Conservation (phyloP, 225 moss, liverwort and hornwort species). For the Pleurozium schreberi region DNA sequence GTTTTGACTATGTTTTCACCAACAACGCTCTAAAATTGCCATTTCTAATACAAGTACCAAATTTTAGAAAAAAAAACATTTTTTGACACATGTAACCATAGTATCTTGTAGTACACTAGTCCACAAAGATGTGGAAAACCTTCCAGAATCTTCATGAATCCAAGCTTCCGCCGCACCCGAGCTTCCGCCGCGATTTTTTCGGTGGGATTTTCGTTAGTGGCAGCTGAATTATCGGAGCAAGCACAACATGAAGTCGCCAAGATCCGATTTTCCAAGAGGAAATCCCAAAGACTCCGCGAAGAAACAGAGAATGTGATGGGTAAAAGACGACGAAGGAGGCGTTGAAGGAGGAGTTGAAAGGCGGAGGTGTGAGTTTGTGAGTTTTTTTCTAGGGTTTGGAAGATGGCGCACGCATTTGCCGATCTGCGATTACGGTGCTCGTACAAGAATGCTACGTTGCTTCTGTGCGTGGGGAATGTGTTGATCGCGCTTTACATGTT, state of each 20-base stretch:
- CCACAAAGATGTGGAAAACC: too few relatives aligned
- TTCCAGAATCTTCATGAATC: too few relatives aligned
- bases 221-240: background rate
- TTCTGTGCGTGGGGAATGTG: slow-evolving; percentile 53
- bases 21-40: too few relatives aligned
- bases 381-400: background rate
- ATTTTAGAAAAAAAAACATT: too few relatives aligned
- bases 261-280: background rate
- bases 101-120: too few relatives aligned
- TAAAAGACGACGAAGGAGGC: background rate
- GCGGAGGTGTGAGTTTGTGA: background rate
- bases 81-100: too few relatives aligned
- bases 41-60: too few relatives aligned
- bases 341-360: background rate
- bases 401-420: slow-evolving; percentile 2
- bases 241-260: background rate
- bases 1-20: too few relatives aligned
- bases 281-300: background rate
- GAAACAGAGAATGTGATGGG: background rate
- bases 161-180: too few relatives aligned
- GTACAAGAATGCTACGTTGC: slow-evolving; percentile 33
- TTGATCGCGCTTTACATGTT: slow-evolving; percentile 51
- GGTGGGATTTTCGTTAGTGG: background rate
- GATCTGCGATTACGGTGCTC: slow-evolving; percentile 25
- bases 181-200: background rate